Conservation (phyloP, 306 rosid genomes). For the Aeschynomene evenia region DNA sequence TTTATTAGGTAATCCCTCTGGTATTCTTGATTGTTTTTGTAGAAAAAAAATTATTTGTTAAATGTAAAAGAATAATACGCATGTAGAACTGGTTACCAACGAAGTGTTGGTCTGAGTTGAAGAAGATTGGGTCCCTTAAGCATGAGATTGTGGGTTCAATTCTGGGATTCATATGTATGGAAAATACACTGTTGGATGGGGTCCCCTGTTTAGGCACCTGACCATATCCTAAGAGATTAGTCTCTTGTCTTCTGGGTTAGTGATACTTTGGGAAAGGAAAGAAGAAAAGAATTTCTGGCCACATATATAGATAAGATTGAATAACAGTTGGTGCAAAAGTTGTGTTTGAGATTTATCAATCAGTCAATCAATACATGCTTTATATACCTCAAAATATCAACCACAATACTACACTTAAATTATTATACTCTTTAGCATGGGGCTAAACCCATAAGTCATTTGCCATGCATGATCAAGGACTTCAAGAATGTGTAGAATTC, state of each 20-base stretch:
- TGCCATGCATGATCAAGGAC: neutral
- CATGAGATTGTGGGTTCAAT: too few species aligned
- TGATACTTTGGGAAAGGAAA: too few species aligned
- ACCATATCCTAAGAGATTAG: too few species aligned
- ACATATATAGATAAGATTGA: neutral
- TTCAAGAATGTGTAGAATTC: neutral
- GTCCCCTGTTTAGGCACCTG: too few species aligned
- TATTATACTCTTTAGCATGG: neutral
- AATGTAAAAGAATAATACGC: neutral
- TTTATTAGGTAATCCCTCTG: neutral
- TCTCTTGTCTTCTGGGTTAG: too few species aligned
- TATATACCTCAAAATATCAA: conserved; percentile 17
- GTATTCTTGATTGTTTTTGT: neutral
- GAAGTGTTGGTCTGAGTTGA: too few species aligned
- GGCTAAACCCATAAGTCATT: neutral
- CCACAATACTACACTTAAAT: neutral
- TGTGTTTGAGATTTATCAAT: neutral
- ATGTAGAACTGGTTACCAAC: neutral
- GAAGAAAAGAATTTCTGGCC: neutral
- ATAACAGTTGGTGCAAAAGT: too few species aligned
- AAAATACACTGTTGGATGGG: too few species aligned
- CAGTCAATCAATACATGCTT: neutral
- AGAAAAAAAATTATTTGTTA: neutral
- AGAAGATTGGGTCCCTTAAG: too few species aligned
- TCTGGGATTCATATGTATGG: too few species aligned